Evolutionary conservation across 768 basidiomycete genomes (phyloP).

Genomic region (Mycena belliarum): DNA sequence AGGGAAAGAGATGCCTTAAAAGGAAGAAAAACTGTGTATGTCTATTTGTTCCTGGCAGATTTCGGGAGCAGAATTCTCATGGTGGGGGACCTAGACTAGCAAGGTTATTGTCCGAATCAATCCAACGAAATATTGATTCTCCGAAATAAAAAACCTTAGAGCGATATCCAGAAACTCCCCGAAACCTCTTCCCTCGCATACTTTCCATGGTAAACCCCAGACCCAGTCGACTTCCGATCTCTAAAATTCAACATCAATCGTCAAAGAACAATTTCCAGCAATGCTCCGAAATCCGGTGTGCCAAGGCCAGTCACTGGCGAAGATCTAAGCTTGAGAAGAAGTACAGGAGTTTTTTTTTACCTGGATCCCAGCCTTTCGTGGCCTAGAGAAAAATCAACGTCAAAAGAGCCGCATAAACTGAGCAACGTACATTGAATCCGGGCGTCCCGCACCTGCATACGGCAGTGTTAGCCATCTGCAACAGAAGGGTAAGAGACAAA

Average conservation of each 20-base stretch:
- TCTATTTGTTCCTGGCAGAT: too few species aligned
- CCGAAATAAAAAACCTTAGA: too few species aligned
- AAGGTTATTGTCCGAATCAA: too few species aligned
- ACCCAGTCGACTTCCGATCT: too few species aligned
- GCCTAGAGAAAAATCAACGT: constrained; percentile 32
- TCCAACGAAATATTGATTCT: too few species aligned
- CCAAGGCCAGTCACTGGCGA: constrained; percentile 1
- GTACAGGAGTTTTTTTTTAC: constrained; percentile 26
- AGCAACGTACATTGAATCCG: constrained; percentile 60
- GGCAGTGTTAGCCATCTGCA: background rate
- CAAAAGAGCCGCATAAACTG: background rate
- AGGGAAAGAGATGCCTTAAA: too few species aligned
- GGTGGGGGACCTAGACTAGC: too few species aligned
- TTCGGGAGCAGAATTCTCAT: too few species aligned
- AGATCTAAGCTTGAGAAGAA: background rate
- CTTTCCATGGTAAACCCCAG: too few species aligned
- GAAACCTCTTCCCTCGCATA: too few species aligned
- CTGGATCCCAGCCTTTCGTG: constrained; percentile 61
- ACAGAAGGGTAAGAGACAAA: background rate
- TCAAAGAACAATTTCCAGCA: background rate
- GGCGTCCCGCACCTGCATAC: constrained; percentile 50
- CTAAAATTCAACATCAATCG: background rate
- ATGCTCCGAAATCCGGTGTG: constrained; percentile 1
- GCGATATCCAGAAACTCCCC: too few species aligned
- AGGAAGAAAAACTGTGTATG: too few species aligned